A percentile compares a stretch with the other conserved stretches of the same genome.
Conservation (phyloP, 306 rosid genomes). For the Cucumis sativus region Cucumber_9930_V3 NC_026655.2:26553001-26553500, state of each 20-base stretch:
- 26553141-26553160: slow-evolving; percentile 91
- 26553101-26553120: neutral
- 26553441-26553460: neutral
- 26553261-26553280: slow-evolving; percentile 81
- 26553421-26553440: slow-evolving; percentile 3
- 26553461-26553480: neutral
- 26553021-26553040: neutral
- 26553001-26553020: neutral
- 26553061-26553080: neutral
- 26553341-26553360: slow-evolving; percentile 92
- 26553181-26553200: slow-evolving; percentile 91
- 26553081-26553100: neutral
- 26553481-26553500: neutral
- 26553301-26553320: slow-evolving; percentile 97
- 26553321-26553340: slow-evolving; percentile 97
- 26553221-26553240: slow-evolving; percentile 70
- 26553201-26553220: slow-evolving; percentile 76
- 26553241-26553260: slow-evolving; percentile 84
- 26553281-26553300: slow-evolving; percentile 87
- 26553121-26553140: slow-evolving; percentile 8
- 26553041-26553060: neutral
- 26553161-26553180: slow-evolving; percentile 93
- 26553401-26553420: slow-evolving; percentile 33
- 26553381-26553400: slow-evolving; percentile 99
- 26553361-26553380: slow-evolving; percentile 99